phyloP scores from a whole-genome alignment of 352 stramenopile species.

The Nothophytophthora sp. region DNA sequence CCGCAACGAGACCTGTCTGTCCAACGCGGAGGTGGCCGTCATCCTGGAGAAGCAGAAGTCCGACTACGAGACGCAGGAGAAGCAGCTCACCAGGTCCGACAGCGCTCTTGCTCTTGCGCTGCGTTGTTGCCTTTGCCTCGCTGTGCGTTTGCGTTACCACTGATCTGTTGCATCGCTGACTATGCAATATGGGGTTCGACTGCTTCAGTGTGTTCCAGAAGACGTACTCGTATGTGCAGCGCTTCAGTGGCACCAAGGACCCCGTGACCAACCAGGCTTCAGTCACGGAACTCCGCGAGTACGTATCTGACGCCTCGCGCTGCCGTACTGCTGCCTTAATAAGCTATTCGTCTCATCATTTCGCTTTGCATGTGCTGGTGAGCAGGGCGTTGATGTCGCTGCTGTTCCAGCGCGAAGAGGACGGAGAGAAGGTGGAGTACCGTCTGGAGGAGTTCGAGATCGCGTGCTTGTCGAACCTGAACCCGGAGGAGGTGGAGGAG shows the following conservation, averaged over 20 bases:
- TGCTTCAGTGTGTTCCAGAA: conserved; percentile 90
- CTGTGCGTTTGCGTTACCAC: no score
- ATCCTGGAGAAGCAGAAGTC: conserved; percentile 91
- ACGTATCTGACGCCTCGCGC: no score
- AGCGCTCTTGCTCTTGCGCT: no score
- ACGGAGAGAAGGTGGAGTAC: conserved; percentile 50
- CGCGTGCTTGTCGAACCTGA: conserved; percentile 82
- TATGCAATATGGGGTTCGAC: neutral
- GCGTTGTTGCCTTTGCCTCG: no score
- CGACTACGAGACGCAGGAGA: conserved; percentile 92
- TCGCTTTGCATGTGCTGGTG: no score
- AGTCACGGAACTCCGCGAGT: conserved; percentile 88
- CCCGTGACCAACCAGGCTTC: conserved; percentile 90
- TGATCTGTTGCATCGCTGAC: no score
- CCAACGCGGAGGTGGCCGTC: conserved; percentile 89
- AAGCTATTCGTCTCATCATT: no score
- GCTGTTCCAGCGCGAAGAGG: conserved; percentile 80
- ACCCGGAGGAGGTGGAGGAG: conserved; percentile 84
- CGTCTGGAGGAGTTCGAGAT: conserved; percentile 87
- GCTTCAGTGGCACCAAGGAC: conserved; percentile 91
- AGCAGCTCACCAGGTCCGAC: conserved; percentile 81
- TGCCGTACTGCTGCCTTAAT: no score
- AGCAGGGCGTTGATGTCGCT: conserved; percentile 84
- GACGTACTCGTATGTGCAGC: conserved; percentile 91
- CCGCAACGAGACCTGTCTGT: conserved; percentile 88